Evolutionary conservation across 805 yeast species (phyloP).

Genomic region (Kluyveromyces siamensis): DNA sequence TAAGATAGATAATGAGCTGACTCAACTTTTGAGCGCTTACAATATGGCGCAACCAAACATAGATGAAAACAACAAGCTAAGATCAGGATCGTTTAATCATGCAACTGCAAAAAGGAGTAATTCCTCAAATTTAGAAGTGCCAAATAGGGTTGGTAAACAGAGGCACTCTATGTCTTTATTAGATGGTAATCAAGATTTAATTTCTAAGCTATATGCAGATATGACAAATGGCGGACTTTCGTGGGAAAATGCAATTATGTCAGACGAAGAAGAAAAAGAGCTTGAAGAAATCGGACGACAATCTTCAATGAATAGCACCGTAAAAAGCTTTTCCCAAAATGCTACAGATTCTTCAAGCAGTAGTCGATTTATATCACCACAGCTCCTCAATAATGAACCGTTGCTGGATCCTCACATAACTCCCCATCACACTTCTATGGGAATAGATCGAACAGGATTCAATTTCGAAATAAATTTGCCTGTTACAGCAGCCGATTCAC

Average conservation of each 20-base stretch:
- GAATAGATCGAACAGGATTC: not conserved
- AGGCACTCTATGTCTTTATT: constrained; percentile 22
- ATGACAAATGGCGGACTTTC: constrained; percentile 5
- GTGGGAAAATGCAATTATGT: constrained; percentile 10
- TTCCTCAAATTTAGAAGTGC: constrained; percentile 6
- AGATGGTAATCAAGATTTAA: constrained; percentile 16
- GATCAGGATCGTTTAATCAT: constrained; percentile 7
- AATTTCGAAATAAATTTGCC: constrained; percentile 1
- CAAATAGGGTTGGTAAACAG: constrained; percentile 19
- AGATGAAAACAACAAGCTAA: not conserved
- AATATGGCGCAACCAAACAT: constrained; percentile 12
- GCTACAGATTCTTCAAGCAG: not conserved
- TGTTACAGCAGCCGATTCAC: not conserved
- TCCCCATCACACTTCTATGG: not conserved
- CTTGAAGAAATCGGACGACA: not conserved
- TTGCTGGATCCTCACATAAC: not conserved
- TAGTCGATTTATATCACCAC: not conserved
- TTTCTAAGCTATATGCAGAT: constrained; percentile 15
- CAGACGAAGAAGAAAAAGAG: constrained; percentile 8
- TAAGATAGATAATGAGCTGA: constrained; percentile 16
- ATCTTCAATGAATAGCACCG: not conserved
- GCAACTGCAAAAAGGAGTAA: not conserved
- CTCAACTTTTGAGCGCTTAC: constrained; percentile 18
- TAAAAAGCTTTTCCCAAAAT: not conserved
- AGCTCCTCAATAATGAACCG: not conserved